Evolutionary conservation across 208 protist species (phyloP).

Genomic region (Leishmania guyanensis): DNA sequence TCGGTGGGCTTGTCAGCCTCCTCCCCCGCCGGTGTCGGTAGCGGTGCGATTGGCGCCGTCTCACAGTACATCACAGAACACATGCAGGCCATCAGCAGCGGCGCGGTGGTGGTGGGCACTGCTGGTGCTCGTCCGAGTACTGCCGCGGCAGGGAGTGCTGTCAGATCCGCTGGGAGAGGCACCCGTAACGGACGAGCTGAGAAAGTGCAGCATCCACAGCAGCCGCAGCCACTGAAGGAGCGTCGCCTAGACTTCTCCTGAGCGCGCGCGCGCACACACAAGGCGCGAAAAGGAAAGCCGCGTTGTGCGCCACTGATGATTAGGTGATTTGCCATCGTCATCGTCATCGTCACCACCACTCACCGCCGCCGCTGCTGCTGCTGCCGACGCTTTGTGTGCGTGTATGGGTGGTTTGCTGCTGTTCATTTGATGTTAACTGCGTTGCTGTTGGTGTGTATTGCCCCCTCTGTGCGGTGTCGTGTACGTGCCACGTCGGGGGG

Average conservation of each 20-base stretch:
- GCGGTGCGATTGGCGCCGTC: constrained; percentile 36
- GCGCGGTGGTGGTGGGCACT: background rate
- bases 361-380: too few species aligned
- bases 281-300: background rate
- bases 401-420: constrained; percentile 8
- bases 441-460: background rate
- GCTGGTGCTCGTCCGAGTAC: background rate
- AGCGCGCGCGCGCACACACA: too few species aligned
- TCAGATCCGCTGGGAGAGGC: background rate
- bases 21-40: constrained; percentile 4
- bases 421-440: background rate
- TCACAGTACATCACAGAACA: constrained; percentile 36
- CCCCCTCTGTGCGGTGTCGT: background rate
- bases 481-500: background rate
- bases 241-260: constrained; percentile 36
- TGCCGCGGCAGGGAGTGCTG: background rate
- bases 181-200: background rate
- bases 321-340: background rate
- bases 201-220: background rate
- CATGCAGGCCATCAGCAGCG: constrained; percentile 31
- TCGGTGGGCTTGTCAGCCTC: constrained; percentile 20
- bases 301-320: too few species aligned
- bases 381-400: background rate
- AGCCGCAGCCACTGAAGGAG: constrained; percentile 19
- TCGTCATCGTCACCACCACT: background rate